Evolutionary conservation across 371 early-diverging fungal species (phyloP).

Genomic region (Mucor circinelloides): DNA sequence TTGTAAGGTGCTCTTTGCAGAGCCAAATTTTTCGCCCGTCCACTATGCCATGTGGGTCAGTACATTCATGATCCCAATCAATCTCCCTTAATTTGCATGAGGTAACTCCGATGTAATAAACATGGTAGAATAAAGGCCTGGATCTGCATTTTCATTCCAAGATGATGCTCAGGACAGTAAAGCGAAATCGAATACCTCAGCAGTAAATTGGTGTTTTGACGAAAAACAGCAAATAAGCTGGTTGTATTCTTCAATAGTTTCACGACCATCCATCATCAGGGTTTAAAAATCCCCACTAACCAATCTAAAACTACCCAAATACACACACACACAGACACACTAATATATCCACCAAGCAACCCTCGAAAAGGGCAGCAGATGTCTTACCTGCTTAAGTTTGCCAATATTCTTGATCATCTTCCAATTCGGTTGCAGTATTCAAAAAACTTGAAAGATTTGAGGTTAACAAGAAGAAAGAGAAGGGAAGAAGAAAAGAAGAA

Average conservation of each 20-base stretch:
- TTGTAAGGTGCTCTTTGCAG: constrained; percentile 49
- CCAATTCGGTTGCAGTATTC: neutral
- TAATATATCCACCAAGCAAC: neutral
- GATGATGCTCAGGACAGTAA: neutral
- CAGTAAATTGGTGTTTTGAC: neutral
- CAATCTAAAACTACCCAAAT: neutral
- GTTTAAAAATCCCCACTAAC: neutral
- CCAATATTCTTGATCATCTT: constrained; percentile 70
- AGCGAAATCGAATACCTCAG: neutral
- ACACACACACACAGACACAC: neutral
- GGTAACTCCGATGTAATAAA: constrained; percentile 2
- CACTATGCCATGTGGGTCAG: constrained; percentile 38
- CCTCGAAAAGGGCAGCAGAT: neutral
- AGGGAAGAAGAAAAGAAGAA: constrained; percentile 7
- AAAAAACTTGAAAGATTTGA: neutral
- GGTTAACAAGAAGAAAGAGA: neutral
- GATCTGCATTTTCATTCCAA: neutral
- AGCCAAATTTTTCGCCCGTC: constrained; percentile 55
- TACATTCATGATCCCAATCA: neutral
- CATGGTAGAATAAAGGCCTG: constrained; percentile 4
- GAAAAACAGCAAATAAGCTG: neutral
- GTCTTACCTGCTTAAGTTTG: constrained; percentile 66
- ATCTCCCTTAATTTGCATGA: neutral
- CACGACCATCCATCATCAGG: constrained; percentile 1
- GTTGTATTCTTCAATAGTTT: neutral